Percentiles rank a stretch among this genome's conserved stretches.
Evolutionary conservation across 176 grass and related monocot genomes (phyloP).

Genomic region (Rhynchospora pubera): DNA sequence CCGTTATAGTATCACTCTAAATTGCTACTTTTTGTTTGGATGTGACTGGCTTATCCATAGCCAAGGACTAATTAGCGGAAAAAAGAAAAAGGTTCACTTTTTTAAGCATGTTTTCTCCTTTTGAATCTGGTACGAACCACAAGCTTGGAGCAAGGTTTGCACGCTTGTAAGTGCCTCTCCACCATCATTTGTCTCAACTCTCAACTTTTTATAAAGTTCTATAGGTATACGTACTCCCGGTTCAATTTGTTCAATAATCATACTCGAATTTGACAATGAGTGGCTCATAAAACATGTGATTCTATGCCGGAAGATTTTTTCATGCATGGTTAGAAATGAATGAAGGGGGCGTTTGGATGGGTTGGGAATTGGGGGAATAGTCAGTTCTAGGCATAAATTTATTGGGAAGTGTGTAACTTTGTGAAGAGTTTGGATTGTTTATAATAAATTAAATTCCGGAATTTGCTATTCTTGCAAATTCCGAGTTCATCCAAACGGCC

Average conservation of each 20-base stretch:
- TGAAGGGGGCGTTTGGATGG: no score
- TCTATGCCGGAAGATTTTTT: neutral
- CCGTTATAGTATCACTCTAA: neutral
- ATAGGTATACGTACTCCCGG: neutral
- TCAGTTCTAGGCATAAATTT: no score
- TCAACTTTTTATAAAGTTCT: neutral
- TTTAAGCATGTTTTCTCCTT: neutral
- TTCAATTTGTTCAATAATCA: neutral
- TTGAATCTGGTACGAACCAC: conserved; percentile 1
- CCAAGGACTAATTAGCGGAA: conserved; percentile 1
- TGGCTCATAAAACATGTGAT: neutral
- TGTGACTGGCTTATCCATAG: conserved; percentile 4
- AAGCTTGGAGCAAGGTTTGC: conserved; percentile 12
- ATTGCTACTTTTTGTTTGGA: conserved; percentile 7
- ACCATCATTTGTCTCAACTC: conserved; percentile 28
- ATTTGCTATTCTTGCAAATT: no score
- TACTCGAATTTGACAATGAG: neutral
- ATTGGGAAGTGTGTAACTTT: no score
- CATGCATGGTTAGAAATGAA: neutral
- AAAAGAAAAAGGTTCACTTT: neutral
- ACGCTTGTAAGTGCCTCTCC: conserved; percentile 19
- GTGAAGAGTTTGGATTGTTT: no score
- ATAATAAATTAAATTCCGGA: no score
- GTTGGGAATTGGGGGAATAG: no score
- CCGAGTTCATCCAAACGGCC: no score